Evolutionary conservation across 228 moss, liverwort and hornwort genomes (phyloP).

Genomic region (Sphagnum magellanicum): DNA sequence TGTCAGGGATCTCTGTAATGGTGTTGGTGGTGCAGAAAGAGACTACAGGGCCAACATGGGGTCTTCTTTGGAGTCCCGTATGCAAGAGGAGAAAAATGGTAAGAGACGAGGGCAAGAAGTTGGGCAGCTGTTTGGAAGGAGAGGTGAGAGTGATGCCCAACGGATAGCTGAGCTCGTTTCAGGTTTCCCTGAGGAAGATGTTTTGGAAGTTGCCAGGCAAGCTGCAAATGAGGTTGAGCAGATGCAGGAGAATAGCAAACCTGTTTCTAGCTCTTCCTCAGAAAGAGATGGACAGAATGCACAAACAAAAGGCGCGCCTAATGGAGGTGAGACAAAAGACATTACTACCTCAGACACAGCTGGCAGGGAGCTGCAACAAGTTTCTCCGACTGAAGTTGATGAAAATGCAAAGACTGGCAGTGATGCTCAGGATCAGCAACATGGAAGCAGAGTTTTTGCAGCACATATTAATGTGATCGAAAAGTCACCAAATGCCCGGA

Average conservation of each 20-base stretch:
- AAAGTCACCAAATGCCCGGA: slow-evolving; percentile 35
- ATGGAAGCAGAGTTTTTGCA: slow-evolving; percentile 12
- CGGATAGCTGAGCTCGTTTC: slow-evolving; percentile 40
- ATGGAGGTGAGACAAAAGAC: slow-evolving; percentile 48
- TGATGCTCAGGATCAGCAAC: slow-evolving; percentile 38
- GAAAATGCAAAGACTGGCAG: slow-evolving; percentile 14
- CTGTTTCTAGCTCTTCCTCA: slow-evolving; percentile 43
- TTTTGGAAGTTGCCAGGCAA: slow-evolving; percentile 78
- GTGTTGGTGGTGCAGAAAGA: slow-evolving; percentile 36
- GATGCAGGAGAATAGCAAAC: slow-evolving; percentile 69
- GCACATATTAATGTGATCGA: slow-evolving; percentile 9
- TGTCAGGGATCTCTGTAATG: slow-evolving; percentile 53
- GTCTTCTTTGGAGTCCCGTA: slow-evolving; percentile 25
- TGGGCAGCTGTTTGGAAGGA: slow-evolving; percentile 56
- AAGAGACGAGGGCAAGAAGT: slow-evolving; percentile 45
- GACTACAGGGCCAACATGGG: slow-evolving; percentile 47
- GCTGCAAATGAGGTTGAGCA: slow-evolving; percentile 83
- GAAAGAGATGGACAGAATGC: slow-evolving; percentile 47
- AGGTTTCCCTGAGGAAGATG: slow-evolving; percentile 79
- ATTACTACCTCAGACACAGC: slow-evolving; percentile 18
- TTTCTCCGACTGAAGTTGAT: slow-evolving; percentile 27
- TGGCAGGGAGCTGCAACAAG: slow-evolving; percentile 35
- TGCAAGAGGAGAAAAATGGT: slow-evolving; percentile 51
- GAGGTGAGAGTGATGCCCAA: slow-evolving; percentile 54
- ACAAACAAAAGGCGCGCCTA: slow-evolving; percentile 28